These are phyloP conservation scores for Starmerella sirachaensis DNA, from an alignment of 805 yeast species.

Conservation along the genomic window DNA sequence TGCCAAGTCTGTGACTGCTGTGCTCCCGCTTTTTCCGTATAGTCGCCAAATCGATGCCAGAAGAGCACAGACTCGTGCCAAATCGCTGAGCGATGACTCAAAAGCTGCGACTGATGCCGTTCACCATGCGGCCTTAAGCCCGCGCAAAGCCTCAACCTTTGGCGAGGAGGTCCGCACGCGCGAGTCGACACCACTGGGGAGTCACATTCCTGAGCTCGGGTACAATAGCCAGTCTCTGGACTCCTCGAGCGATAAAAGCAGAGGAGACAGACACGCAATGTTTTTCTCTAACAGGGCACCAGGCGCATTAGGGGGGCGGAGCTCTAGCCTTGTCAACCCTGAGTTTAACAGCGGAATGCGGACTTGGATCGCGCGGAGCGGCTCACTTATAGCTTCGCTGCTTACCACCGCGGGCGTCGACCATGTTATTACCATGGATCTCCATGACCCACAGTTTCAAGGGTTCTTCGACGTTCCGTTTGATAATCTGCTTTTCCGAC, in stretches of 20 bases:
- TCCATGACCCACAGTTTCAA: constrained; percentile 96
- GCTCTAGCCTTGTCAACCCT: constrained; percentile 29
- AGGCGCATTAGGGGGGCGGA: background rate
- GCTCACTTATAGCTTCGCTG: constrained; percentile 79
- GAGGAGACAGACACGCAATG: background rate
- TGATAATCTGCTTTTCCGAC: constrained; percentile 83
- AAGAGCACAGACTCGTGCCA: constrained; percentile 3
- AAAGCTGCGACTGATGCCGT: background rate
- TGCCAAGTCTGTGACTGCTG: constrained; percentile 80
- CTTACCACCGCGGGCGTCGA: constrained; percentile 91
- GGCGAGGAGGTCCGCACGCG: constrained; percentile 15
- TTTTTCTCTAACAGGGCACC: background rate
- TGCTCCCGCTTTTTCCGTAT: constrained; percentile 86
- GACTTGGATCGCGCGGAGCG: constrained; percentile 93
- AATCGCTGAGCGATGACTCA: background rate
- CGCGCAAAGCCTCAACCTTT: constrained; percentile 19
- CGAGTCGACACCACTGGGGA: background rate
- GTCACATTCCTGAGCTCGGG: constrained; percentile 1
- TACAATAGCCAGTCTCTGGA: background rate
- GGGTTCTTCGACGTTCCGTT: constrained; percentile 96
- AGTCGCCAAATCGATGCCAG: constrained; percentile 84
- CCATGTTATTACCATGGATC: constrained; percentile 92
- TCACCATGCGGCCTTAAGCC: constrained; percentile 9
- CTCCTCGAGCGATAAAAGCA: background rate
- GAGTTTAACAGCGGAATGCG: constrained; percentile 49